Evolutionary conservation across 2,329 filamentous ascomycete genomes (phyloP).

Genomic region (Shiraia sp.): DNA sequence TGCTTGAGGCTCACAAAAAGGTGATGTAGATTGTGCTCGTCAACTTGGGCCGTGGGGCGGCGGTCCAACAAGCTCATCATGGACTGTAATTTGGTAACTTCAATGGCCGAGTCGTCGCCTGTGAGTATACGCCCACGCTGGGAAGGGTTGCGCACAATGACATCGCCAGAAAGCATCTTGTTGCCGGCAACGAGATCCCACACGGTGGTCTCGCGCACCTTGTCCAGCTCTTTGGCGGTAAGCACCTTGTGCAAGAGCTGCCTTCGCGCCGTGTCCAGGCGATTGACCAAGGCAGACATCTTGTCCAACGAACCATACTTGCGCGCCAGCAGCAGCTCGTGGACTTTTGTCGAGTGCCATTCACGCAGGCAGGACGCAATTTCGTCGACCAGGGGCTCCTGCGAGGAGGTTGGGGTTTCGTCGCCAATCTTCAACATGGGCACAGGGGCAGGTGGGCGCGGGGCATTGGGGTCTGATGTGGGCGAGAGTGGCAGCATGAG

Average conservation of each 20-base stretch:
- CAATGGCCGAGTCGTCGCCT: conserved; percentile 88
- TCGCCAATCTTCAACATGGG: conserved; percentile 98
- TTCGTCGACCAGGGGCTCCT: conserved; percentile 93
- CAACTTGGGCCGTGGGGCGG: conserved; percentile 69
- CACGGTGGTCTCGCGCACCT: conserved; percentile 83
- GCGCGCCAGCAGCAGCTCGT: conserved; percentile 82
- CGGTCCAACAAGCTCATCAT: conserved; percentile 93
- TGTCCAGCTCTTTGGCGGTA: conserved; percentile 80
- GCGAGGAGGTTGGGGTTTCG: conserved; percentile 85
- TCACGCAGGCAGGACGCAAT: conserved; percentile 95
- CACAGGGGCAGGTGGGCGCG: conserved; percentile 86
- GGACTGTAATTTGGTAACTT: conserved; percentile 88
- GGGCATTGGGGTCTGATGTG: conserved; percentile 63
- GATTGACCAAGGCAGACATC: conserved; percentile 77
- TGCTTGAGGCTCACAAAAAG: conserved; percentile 82
- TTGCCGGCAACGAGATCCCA: conserved; percentile 96
- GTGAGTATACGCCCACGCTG: conserved; percentile 85
- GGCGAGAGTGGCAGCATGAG: conserved; percentile 45
- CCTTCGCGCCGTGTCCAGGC: conserved; percentile 82
- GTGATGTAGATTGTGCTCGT: conserved; percentile 77
- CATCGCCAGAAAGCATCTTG: conserved; percentile 88
- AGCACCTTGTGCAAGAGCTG: conserved; percentile 94
- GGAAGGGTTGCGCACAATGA: conserved; percentile 88
- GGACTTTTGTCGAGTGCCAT: conserved; percentile 97
- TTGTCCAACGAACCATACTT: conserved; percentile 81